These are phyloP conservation scores for Symbiotaphrina buchneri DNA, from an alignment of 495 filamentous ascomycete genomes.

Conservation along the genomic window DNA sequence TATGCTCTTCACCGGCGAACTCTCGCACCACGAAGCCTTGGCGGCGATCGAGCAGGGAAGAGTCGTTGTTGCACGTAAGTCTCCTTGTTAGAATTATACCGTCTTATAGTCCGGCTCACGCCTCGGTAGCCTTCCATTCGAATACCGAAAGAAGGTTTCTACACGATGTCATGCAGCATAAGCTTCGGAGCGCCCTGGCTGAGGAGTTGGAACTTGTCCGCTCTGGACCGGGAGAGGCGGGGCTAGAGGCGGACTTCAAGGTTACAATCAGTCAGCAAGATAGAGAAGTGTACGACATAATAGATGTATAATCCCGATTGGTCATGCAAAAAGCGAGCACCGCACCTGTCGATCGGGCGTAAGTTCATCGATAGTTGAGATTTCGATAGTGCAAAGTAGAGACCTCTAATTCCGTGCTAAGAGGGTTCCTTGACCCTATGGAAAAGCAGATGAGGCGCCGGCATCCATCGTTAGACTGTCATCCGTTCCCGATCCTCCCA, in stretches of 20 bases:
- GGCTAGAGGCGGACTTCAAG: too few relatives aligned
- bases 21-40: slow-evolving; percentile 80
- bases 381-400: not conserved
- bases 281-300: slow-evolving; percentile 15
- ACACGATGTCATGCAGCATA: slow-evolving; percentile 38
- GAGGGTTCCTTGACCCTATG: too few relatives aligned
- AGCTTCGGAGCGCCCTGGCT: slow-evolving; percentile 31
- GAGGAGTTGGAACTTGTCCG: slow-evolving; percentile 22
- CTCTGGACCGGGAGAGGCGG: too few relatives aligned
- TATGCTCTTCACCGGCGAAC: slow-evolving; percentile 73
- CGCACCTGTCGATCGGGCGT: not conserved
- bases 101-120: not conserved
- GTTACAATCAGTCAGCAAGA: too few relatives aligned
- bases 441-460: too few relatives aligned
- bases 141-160: slow-evolving; percentile 79
- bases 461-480: too few relatives aligned
- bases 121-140: slow-evolving; percentile 44
- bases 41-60: slow-evolving; percentile 74
- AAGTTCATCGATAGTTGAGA: not conserved
- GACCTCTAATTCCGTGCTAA: too few relatives aligned
- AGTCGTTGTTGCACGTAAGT: slow-evolving; percentile 36
- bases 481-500: too few relatives aligned
- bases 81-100: not conserved
- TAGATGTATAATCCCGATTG: too few relatives aligned
- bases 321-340: slow-evolving; percentile 8